A percentile compares a stretch with the other conserved stretches of the same genome.
Conservation (phyloP, 1,284 basidiomycete genomes). For the Fomitopsis palustris region DNA sequence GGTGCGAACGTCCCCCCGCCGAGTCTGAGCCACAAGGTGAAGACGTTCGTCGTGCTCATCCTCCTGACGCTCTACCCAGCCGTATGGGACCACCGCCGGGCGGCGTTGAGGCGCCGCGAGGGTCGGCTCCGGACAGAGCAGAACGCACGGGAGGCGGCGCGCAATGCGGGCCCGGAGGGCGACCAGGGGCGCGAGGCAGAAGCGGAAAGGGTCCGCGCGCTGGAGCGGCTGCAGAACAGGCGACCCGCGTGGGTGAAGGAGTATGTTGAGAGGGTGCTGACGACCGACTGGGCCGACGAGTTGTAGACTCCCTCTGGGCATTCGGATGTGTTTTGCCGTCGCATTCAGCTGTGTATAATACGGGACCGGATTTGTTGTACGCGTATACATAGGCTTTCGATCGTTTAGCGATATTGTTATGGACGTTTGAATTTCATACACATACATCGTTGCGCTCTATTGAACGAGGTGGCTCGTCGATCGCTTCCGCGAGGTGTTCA, state of each 20-base stretch:
- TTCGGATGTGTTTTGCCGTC: background rate
- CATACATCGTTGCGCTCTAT: background rate
- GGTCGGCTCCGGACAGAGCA: conserved; percentile 66
- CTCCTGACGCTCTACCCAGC: conserved; percentile 68
- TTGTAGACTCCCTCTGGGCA: conserved; percentile 14
- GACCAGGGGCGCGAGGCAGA: conserved; percentile 33
- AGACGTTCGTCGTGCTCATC: conserved; percentile 56
- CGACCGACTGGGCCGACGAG: conserved; percentile 71
- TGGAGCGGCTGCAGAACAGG: conserved; percentile 45
- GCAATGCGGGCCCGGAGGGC: conserved; percentile 14
- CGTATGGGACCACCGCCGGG: conserved; percentile 68
- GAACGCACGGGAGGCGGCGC: conserved; percentile 39
- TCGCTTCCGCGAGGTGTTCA: background rate
- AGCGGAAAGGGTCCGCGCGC: conserved; percentile 31
- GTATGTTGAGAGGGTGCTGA: conserved; percentile 63
- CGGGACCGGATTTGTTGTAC: conserved; percentile 8
- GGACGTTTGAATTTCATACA: background rate
- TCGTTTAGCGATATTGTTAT: conserved; percentile 1
- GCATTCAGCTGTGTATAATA: conserved; percentile 2
- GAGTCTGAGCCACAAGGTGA: conserved; percentile 43
- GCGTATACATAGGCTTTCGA: background rate
- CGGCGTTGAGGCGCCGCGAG: conserved; percentile 58
- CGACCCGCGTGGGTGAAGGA: conserved; percentile 59
- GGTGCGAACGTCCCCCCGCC: conserved; percentile 33
- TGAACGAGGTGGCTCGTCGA: background rate